Evolutionary conservation across 2,329 filamentous ascomycete genomes (phyloP), one percentile per base, ranked within the genome.

Genomic region (Epichloe sibirici): DNA sequence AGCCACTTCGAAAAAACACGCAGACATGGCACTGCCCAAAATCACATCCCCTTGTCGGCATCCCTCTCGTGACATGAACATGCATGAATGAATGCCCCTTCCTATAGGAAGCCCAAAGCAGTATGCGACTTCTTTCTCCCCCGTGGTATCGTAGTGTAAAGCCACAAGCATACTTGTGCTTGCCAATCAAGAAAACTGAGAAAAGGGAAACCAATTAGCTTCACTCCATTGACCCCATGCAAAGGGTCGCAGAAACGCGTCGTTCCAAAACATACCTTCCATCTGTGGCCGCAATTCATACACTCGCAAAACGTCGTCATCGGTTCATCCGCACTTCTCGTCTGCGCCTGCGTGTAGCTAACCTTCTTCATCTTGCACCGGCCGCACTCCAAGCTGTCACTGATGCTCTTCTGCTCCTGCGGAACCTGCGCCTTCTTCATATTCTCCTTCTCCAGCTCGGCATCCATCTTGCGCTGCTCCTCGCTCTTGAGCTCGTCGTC

Each of bases 361-460:
- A 97, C 93, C 76, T 89, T 90, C 75, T 87, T 90, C 78, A 95
- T 79, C 62, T 87, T 87, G 72, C 93, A 98, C 69, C 90, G 90
- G 64, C 89, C 82, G 72, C 93, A 98, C 70, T 88, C 85, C 63
- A 97, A 77, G 53, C 85, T 88, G 66, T 86, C 85, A 66, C 85
- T 90, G 71, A 96, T 89, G 65, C 86, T 90, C 77, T 90, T 93
- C 71, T 95, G 86, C 17, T 83, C 86, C 76, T 90, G 86, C 53
- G 91, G 88, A 11, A 95, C 90, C 83, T 97, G 94, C 1, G 93
- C 89, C 70, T 91, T 89, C 74, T 90, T 90, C 87, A 97, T 90
- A 70, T 98, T 98, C 71, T 96, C 89, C 70, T 87, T 82, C 66
- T 90, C 78, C 49, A 95, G 77, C 67, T 82, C 82, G 60, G 79